These are phyloP conservation scores for Saccharomycopsis sp. DNA, from an alignment of 805 yeast species.

Conservation along the genomic window DNA sequence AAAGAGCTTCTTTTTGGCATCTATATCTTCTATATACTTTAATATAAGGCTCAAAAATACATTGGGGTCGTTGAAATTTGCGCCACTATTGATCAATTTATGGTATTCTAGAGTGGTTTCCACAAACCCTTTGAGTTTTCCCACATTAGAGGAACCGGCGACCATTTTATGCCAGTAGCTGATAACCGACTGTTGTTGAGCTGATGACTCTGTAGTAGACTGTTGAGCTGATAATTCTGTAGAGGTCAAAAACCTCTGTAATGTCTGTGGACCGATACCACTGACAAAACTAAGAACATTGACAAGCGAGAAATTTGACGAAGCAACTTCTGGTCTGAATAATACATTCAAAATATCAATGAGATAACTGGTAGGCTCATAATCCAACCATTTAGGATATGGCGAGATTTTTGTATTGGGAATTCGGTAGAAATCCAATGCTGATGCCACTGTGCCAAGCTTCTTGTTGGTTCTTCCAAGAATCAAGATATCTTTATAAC, in stretches of 20 bases:
- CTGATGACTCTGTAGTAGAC: too few species aligned
- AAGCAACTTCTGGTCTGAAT: conserved; percentile 14
- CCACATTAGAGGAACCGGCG: conserved; percentile 16
- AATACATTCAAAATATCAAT: conserved; percentile 43
- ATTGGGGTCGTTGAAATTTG: background rate
- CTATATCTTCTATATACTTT: background rate
- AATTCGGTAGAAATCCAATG: conserved; percentile 37
- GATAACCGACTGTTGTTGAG: too few species aligned
- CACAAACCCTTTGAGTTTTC: conserved; percentile 27
- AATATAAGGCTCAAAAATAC: background rate
- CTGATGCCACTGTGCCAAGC: conserved; percentile 33
- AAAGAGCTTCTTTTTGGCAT: background rate
- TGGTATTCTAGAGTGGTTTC: conserved; percentile 7
- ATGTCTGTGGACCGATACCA: conserved; percentile 22
- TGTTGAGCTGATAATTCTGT: too few species aligned
- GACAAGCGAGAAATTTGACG: background rate
- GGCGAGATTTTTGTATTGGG: conserved; percentile 38
- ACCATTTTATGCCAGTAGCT: background rate
- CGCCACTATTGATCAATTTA: background rate
- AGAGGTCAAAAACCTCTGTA: conserved; percentile 19
- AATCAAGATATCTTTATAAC: conserved; percentile 45
- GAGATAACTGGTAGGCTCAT: conserved; percentile 36
- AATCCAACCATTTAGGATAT: conserved; percentile 45
- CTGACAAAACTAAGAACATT: background rate
- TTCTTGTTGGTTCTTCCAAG: conserved; percentile 48